These are phyloP conservation scores for Pisolithus sp. DNA, from an alignment of 768 basidiomycete genomes.

Conservation along the genomic window DNA sequence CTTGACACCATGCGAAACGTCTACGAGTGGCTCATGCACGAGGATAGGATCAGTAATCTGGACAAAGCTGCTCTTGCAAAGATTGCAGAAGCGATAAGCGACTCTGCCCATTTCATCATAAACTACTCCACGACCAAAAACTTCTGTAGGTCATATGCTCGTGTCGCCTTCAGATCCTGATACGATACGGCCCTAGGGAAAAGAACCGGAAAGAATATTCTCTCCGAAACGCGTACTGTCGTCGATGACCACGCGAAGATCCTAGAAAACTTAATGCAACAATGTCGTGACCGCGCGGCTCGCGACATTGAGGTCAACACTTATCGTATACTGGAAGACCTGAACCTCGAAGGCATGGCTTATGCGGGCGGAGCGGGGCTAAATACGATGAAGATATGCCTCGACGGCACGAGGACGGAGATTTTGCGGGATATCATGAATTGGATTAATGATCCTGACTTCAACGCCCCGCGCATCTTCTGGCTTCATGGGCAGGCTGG, in stretches of 20 bases:
- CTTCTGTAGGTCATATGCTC: constrained; percentile 1
- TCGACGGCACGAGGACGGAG: constrained; percentile 8
- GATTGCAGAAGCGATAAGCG: background rate
- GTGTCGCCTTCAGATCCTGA: background rate
- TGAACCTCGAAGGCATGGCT: background rate
- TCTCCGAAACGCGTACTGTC: background rate
- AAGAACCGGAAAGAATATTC: background rate
- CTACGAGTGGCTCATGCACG: background rate
- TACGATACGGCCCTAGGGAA: background rate
- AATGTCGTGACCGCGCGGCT: background rate
- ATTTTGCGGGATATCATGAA: constrained; percentile 10
- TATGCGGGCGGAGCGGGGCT: background rate
- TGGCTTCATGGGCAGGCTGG: background rate
- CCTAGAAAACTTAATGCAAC: background rate
- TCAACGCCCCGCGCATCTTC: background rate
- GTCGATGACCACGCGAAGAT: background rate
- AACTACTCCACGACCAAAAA: background rate
- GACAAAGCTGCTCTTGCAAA: background rate
- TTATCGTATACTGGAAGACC: background rate
- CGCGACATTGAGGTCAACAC: background rate
- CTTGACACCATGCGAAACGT: background rate
- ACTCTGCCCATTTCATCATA: background rate
- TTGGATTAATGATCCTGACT: constrained; percentile 4
- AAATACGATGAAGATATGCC: constrained; percentile 4
- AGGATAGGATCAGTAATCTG: background rate